These are phyloP conservation scores for Syzygium oleosum DNA, from an alignment of 345 rosid species.

Conservation along the genomic window DNA sequence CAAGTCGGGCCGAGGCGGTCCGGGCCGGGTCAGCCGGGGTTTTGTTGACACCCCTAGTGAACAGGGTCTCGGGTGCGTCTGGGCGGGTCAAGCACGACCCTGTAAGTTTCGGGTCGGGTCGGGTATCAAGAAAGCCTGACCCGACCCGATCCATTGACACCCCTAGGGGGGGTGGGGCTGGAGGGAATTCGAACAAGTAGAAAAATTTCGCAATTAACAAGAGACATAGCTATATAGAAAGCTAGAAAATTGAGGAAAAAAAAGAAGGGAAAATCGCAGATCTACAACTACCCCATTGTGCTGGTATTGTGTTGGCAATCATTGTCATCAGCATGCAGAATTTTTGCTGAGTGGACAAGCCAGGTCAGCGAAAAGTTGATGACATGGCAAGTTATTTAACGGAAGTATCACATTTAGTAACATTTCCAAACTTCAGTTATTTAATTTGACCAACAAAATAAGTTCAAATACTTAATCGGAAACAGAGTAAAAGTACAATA, in stretches of 20 bases:
- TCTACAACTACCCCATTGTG: background rate
- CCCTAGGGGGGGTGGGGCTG: no score
- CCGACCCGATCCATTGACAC: no score
- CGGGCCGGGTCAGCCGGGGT: no score
- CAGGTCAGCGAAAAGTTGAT: background rate
- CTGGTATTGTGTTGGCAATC: background rate
- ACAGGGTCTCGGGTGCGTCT: no score
- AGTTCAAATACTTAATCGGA: no score
- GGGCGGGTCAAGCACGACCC: no score
- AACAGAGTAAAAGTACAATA: background rate
- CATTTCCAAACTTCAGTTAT: background rate
- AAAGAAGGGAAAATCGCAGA: background rate
- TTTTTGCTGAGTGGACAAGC: background rate
- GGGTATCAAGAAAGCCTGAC: no score
- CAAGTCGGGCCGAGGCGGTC: no score
- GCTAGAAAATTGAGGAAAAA: background rate
- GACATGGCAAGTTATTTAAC: background rate
- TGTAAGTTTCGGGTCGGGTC: no score
- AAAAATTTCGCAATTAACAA: background rate
- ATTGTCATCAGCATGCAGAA: background rate
- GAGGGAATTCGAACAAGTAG: no score
- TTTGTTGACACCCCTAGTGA: no score
- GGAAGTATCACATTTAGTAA: background rate
- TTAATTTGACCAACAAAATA: background rate
- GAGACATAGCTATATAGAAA: background rate